phyloP scores from a whole-genome alignment of 495 filamentous ascomycete genomes.

The Baudoinia panamericana region DNA sequence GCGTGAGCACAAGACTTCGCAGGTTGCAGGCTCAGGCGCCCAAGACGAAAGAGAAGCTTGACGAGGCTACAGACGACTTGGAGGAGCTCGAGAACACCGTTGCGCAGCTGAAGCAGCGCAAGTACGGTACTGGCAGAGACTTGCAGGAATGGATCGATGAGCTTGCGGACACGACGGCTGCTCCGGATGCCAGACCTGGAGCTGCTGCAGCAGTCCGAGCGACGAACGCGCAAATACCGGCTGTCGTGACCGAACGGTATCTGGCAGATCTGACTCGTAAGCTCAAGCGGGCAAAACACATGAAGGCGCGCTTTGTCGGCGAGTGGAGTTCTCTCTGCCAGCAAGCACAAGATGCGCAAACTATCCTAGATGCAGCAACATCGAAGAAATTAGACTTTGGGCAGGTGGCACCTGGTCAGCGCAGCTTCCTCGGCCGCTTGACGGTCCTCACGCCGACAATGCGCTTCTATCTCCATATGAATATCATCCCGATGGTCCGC shows the following conservation, averaged over 20 bases:
- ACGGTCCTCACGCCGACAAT: conserved; percentile 71
- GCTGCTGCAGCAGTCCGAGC: conserved; percentile 18
- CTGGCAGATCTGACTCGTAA: conserved; percentile 77
- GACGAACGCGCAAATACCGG: conserved; percentile 44
- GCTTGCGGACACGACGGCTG: conserved; percentile 57
- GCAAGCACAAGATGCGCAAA: conserved; percentile 59
- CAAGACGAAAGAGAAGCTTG: conserved; percentile 70
- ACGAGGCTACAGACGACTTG: conserved; percentile 67
- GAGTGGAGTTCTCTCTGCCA: conserved; percentile 74
- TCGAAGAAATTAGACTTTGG: conserved; percentile 71
- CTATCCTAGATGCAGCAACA: conserved; percentile 68
- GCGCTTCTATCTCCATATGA: conserved; percentile 62
- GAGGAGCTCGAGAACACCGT: conserved; percentile 75
- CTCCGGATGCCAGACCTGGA: conserved; percentile 45
- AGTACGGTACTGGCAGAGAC: conserved; percentile 64
- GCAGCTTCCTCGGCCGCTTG: conserved; percentile 34
- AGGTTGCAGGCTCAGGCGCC: conserved; percentile 68
- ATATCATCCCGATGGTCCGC: conserved; percentile 51
- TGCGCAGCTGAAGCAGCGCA: conserved; percentile 59
- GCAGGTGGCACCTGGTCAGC: conserved; percentile 39
- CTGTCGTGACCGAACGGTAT: conserved; percentile 84
- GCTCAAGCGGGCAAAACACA: conserved; percentile 66
- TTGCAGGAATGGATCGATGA: conserved; percentile 95
- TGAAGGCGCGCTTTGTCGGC: conserved; percentile 63
- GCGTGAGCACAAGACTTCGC: conserved; percentile 54